phyloP scores from a whole-genome alignment of 2,329 filamentous ascomycete species.

The Amauroascus verrucosus region DNA sequence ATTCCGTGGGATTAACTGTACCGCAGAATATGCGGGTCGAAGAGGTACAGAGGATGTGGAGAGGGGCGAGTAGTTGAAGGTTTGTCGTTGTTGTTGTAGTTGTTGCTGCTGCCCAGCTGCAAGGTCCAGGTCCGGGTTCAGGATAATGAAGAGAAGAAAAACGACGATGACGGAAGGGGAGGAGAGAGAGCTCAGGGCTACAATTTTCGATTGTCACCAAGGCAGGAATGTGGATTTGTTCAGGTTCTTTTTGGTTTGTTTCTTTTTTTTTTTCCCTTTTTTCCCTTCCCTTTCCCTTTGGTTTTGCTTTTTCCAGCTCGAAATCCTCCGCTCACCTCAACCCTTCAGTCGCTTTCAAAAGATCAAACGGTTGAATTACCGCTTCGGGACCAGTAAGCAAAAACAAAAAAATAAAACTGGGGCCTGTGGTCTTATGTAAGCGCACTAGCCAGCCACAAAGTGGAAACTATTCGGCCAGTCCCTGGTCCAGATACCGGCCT shows the following conservation, averaged over 20 bases:
- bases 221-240: too few relatives aligned
- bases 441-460: conserved; percentile 3
- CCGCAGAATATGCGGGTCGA: conserved; percentile 8
- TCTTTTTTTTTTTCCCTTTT: neutral
- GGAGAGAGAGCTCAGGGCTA: neutral
- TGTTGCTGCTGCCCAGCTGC: too few relatives aligned
- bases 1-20: conserved; percentile 3
- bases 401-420: conserved; percentile 1
- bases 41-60: neutral
- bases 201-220: neutral
- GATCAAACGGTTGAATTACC: conserved; percentile 11
- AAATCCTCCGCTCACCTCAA: neutral
- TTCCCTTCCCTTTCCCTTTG: neutral
- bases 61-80: neutral
- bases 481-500: neutral
- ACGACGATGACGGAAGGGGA: neutral
- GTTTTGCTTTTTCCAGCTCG: neutral
- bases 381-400: conserved; percentile 1
- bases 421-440: conserved; percentile 3
- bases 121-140: too few relatives aligned
- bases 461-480: conserved; percentile 1
- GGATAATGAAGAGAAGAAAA: neutral
- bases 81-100: too few relatives aligned
- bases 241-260: too few relatives aligned
- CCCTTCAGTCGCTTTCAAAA: neutral